These are phyloP conservation scores for Schizochytrium sp. DNA, from an alignment of 108 stramenopile species.

Conservation along the genomic window DNA sequence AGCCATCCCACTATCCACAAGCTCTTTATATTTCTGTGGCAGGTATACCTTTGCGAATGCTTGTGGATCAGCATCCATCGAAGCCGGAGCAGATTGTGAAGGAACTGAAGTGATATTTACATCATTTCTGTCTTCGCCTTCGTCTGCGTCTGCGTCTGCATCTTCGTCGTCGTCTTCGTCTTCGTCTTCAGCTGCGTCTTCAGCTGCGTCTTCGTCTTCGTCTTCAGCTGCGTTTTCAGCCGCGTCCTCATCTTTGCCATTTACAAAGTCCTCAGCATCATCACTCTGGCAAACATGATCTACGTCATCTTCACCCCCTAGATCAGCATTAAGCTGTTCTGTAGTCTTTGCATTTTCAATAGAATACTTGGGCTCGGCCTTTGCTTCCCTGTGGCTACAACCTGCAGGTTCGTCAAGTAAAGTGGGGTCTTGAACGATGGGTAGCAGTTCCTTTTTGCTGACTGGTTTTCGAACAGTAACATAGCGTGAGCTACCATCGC, in stretches of 20 bases:
- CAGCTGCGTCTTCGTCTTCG: not conserved
- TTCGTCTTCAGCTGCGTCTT: not conserved
- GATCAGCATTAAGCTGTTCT: too few species aligned
- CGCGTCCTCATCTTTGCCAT: not conserved
- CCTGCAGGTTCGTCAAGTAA: too few species aligned
- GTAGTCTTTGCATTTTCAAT: too few species aligned
- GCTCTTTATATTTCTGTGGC: conserved; percentile 51
- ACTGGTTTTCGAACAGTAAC: not conserved
- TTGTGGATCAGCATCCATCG: not conserved
- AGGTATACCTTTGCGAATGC: not conserved
- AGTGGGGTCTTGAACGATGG: too few species aligned
- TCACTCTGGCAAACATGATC: too few species aligned
- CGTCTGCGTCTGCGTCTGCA: not conserved
- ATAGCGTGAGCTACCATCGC: not conserved
- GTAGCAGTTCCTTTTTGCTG: not conserved
- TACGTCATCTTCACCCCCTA: too few species aligned
- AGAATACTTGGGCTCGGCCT: too few species aligned
- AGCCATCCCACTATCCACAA: not conserved
- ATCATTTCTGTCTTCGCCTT: not conserved
- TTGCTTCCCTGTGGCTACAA: too few species aligned
- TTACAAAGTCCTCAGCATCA: not conserved
- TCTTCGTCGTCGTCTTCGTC: not conserved
- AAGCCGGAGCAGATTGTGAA: not conserved
- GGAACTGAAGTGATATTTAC: not conserved
- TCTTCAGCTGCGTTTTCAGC: not conserved